These are phyloP conservation scores for Stemphylium vesicarium DNA, from an alignment of 2,329 filamentous ascomycete genomes.

Conservation along the genomic window DNA sequence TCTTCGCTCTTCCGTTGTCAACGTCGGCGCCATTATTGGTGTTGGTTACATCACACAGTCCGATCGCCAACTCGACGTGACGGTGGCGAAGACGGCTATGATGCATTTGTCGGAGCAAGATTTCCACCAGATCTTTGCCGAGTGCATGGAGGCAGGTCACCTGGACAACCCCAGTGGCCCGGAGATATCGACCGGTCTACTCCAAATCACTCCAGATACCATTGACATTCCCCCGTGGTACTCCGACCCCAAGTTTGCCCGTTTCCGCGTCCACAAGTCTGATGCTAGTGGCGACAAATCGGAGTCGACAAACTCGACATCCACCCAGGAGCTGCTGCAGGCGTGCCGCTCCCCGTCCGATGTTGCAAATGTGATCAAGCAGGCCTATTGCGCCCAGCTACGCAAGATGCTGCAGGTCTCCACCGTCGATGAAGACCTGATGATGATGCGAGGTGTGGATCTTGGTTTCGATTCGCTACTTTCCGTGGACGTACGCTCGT, in stretches of 20 bases:
- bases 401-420: background rate
- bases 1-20: background rate
- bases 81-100: slow-evolving; percentile 6
- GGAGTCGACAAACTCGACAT: background rate
- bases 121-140: slow-evolving; percentile 20
- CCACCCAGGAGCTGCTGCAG: background rate
- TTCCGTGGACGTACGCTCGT: slow-evolving; percentile 49
- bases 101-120: slow-evolving; percentile 22
- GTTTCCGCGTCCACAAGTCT: background rate
- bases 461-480: slow-evolving; percentile 43
- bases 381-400: background rate
- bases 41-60: slow-evolving; percentile 18
- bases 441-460: background rate
- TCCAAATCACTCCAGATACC: background rate
- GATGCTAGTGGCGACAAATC: background rate
- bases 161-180: background rate
- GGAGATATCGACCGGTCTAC: slow-evolving; percentile 7
- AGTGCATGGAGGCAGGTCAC: slow-evolving; percentile 9
- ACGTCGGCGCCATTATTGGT: background rate
- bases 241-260: background rate
- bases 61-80: background rate
- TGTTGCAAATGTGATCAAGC: background rate
- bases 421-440: background rate
- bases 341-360: background rate
- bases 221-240: background rate